Percentiles rank a stretch among this genome's conserved stretches.
These are phyloP conservation scores for Paramecium octaurelia DNA, from an alignment of 73 alveolate genomes.

Conservation along the genomic window DNA sequence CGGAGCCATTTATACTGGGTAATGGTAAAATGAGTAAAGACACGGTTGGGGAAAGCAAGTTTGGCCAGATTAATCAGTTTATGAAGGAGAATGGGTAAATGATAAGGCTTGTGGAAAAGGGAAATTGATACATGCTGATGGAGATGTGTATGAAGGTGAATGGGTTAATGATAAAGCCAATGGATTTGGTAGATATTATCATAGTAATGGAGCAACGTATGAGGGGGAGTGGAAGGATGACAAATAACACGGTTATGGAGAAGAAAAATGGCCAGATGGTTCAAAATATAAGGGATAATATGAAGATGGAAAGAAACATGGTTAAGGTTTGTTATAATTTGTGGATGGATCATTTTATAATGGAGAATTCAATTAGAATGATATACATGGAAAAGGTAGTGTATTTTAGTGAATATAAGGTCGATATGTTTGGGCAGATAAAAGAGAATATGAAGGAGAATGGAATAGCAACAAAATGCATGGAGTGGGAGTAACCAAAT, in stretches of 20 bases:
- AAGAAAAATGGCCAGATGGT: slow-evolving; percentile 79
- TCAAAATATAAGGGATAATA: slow-evolving; percentile 69
- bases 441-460: slow-evolving; percentile 72
- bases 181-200: slow-evolving; percentile 55
- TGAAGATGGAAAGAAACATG: slow-evolving; percentile 68
- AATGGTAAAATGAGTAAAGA: slow-evolving; percentile 57
- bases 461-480: slow-evolving; percentile 64
- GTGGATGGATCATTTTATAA: slow-evolving; percentile 69
- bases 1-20: slow-evolving; percentile 65
- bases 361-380: slow-evolving; percentile 67
- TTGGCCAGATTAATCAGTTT: slow-evolving; percentile 73
- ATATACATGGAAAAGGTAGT: slow-evolving; percentile 53
- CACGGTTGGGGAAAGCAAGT: slow-evolving; percentile 73
- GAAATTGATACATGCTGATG: slow-evolving; percentile 72
- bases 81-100: slow-evolving; percentile 76
- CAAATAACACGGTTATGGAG: slow-evolving; percentile 74
- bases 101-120: slow-evolving; percentile 84
- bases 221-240: slow-evolving; percentile 79
- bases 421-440: slow-evolving; percentile 74
- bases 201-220: slow-evolving; percentile 66
- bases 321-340: slow-evolving; percentile 65
- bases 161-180: slow-evolving; percentile 72
- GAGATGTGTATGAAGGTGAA: slow-evolving; percentile 73
- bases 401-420: slow-evolving; percentile 30
- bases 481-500: slow-evolving; percentile 63